phyloP scores from a whole-genome alignment of 495 filamentous ascomycete species.

The Antarctomyces pellizariae region DNA sequence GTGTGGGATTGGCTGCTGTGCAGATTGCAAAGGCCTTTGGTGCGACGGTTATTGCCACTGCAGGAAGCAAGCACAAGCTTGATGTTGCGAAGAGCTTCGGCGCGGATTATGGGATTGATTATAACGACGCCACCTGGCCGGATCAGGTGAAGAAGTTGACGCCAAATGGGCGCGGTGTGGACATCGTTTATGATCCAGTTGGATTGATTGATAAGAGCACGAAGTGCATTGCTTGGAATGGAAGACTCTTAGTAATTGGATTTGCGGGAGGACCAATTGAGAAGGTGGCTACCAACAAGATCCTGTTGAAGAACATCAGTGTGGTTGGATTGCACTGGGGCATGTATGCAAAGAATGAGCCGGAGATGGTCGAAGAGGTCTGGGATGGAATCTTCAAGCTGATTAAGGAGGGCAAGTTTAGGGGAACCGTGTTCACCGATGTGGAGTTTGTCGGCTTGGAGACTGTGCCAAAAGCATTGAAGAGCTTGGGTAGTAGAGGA shows the following conservation, averaged over 20 bases:
- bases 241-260: slow-evolving; percentile 63
- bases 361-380: slow-evolving; percentile 40
- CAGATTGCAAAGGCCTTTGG: slow-evolving; percentile 84
- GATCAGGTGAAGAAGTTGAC: slow-evolving; percentile 54
- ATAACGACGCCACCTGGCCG: slow-evolving; percentile 47
- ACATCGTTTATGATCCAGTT: slow-evolving; percentile 81
- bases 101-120: slow-evolving; percentile 66
- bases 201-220: slow-evolving; percentile 63
- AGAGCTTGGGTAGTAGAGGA: slow-evolving; percentile 51
- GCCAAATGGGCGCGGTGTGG: slow-evolving; percentile 48
- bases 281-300: slow-evolving; percentile 77
- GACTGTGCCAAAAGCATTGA: slow-evolving; percentile 49
- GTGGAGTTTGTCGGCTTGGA: slow-evolving; percentile 65
- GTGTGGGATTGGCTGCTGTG: slow-evolving; percentile 77
- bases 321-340: slow-evolving; percentile 87
- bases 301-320: slow-evolving; percentile 82
- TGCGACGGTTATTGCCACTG: slow-evolving; percentile 76
- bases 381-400: slow-evolving; percentile 67
- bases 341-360: slow-evolving; percentile 50
- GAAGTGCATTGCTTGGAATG: slow-evolving; percentile 85
- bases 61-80: slow-evolving; percentile 53
- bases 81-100: slow-evolving; percentile 57
- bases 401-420: slow-evolving; percentile 56
- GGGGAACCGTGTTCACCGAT: slow-evolving; percentile 60
- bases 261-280: slow-evolving; percentile 81